These are phyloP conservation scores for Eustoma russellianum DNA, from an alignment of 257 asterid species.

Conservation along the genomic window DNA sequence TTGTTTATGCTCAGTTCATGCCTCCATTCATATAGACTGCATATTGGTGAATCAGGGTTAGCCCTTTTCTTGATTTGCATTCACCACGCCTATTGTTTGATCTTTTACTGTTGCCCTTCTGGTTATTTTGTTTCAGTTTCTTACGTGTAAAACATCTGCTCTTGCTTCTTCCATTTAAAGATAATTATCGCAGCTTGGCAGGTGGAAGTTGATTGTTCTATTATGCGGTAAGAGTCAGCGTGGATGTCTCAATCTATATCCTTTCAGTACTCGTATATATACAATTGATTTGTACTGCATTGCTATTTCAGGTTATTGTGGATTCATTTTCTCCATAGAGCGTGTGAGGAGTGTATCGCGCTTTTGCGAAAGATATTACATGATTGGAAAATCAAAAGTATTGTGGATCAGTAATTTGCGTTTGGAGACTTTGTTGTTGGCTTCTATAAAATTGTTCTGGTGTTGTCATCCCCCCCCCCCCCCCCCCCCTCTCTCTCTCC, in stretches of 20 bases:
- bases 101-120: too few relatives aligned
- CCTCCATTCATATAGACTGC: too few relatives aligned
- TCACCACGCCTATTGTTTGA: not conserved
- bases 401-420: conserved; percentile 19
- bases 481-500: too few relatives aligned
- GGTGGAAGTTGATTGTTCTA: conserved; percentile 52
- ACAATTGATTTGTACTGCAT: not conserved
- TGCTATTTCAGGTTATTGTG: conserved; percentile 28
- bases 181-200: conserved; percentile 52
- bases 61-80: too few relatives aligned
- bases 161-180: conserved; percentile 48
- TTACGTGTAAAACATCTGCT: conserved; percentile 38
- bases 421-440: not conserved
- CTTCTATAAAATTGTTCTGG: not conserved
- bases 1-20: too few relatives aligned
- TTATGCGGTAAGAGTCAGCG: conserved; percentile 27
- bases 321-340: conserved; percentile 26
- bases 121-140: conserved; percentile 17
- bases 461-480: too few relatives aligned
- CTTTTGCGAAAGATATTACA: conserved; percentile 13
- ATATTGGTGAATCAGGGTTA: not conserved
- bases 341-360: conserved; percentile 19
- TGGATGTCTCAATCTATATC: not conserved
- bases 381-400: conserved; percentile 14
- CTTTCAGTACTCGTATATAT: too few relatives aligned